Conservation (phyloP, 2,329 filamentous ascomycete species). For the Apiospora sp. region DNA sequence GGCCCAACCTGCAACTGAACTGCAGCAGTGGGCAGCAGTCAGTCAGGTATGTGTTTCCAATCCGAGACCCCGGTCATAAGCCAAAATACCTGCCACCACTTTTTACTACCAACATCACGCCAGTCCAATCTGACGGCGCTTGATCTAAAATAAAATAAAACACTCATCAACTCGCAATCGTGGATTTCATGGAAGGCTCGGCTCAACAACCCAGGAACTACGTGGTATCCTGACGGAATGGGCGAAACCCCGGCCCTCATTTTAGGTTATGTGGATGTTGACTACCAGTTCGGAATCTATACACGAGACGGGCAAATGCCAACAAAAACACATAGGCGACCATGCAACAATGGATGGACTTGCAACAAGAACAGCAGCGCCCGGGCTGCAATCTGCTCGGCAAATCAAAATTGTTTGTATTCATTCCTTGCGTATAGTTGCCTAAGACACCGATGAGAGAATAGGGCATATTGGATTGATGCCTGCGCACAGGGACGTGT, state of each 20-base stretch:
- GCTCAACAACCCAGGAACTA: constrained; percentile 14
- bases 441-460: constrained; percentile 7
- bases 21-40: neutral
- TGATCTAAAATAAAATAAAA: constrained; percentile 21
- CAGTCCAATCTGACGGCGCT: constrained; percentile 13
- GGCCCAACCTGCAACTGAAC: neutral
- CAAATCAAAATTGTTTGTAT: neutral
- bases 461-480: neutral
- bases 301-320: neutral
- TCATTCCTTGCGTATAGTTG: constrained; percentile 9
- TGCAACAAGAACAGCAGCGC: neutral
- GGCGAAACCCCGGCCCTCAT: constrained; percentile 20
- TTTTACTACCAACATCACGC: neutral
- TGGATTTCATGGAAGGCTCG: constrained; percentile 3
- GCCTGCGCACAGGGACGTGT: constrained; percentile 17
- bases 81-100: constrained; percentile 1
- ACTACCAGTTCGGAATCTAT: constrained; percentile 1
- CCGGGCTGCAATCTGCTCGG: neutral
- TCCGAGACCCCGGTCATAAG: constrained; percentile 15
- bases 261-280: constrained; percentile 20
- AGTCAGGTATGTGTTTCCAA: constrained; percentile 13
- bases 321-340: neutral
- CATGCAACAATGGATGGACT: neutral
- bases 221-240: constrained; percentile 19
- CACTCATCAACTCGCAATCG: constrained; percentile 10